Percentiles rank a stretch among this genome's conserved stretches.
These are phyloP conservation scores for Patellifolia procumbens DNA, from an alignment of 179 eudicot genomes.

Conservation along the genomic window DNA sequence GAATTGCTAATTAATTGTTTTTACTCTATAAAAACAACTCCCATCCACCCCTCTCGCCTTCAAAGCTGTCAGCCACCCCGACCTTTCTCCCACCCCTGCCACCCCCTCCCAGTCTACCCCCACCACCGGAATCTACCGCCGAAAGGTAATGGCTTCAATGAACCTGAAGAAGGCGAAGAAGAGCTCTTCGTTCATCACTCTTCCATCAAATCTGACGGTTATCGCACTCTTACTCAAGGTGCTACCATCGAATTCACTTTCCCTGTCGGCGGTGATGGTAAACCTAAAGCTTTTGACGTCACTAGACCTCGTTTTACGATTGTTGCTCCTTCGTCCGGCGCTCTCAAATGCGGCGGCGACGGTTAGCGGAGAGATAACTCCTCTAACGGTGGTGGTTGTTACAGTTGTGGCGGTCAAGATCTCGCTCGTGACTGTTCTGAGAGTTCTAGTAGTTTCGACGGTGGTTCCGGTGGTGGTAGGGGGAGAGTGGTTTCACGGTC, in stretches of 20 bases:
- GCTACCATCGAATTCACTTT: conserved; percentile 56
- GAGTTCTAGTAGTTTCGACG: background rate
- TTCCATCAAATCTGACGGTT: conserved; percentile 60
- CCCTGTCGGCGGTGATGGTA: conserved; percentile 32
- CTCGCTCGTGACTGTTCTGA: conserved; percentile 33
- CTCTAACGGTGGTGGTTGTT: conserved; percentile 20
- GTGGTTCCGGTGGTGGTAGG: conserved; percentile 21
- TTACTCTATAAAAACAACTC: too few species aligned
- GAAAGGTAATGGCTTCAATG: conserved; percentile 79
- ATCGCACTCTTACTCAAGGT: conserved; percentile 44
- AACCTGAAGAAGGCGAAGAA: conserved; percentile 48
- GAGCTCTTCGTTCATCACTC: conserved; percentile 75
- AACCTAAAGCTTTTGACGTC: conserved; percentile 60
- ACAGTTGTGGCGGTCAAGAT: conserved; percentile 22
- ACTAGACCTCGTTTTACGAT: conserved; percentile 45
- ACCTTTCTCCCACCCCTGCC: too few species aligned
- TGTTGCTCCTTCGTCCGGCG: conserved; percentile 5
- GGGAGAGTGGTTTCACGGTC: too few species aligned
- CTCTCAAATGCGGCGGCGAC: conserved; percentile 11
- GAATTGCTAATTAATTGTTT: too few species aligned
- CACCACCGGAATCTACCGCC: too few species aligned
- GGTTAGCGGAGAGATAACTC: background rate
- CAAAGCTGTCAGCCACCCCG: too few species aligned
- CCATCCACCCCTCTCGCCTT: too few species aligned
- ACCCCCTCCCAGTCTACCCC: too few species aligned